Percentiles rank a stretch among this genome's conserved stretches.
phyloP scores from a whole-genome alignment of 163 green algal species.

The Volvox carteri region DNA sequence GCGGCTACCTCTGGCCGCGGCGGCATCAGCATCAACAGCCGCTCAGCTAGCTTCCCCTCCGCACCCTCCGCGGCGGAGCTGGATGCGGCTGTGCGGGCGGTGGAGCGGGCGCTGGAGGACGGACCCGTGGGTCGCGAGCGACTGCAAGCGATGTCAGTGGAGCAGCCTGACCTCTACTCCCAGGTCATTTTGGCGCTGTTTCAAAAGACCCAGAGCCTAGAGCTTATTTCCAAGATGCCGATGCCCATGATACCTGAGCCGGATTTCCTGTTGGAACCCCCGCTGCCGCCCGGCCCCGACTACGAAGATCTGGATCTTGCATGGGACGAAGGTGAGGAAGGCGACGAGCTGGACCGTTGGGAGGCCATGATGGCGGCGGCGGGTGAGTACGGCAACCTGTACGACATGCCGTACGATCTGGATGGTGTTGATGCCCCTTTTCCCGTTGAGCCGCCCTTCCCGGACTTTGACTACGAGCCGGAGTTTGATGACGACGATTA shows the following conservation, averaged over 20 bases:
- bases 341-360: neutral
- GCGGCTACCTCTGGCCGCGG: neutral
- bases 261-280: conserved; percentile 14
- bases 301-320: conserved; percentile 42
- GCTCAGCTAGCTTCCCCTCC: neutral
- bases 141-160: conserved; percentile 2
- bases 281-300: neutral
- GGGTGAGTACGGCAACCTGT: neutral
- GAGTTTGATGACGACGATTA: conserved; percentile 15
- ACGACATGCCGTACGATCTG: conserved; percentile 32
- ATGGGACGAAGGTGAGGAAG: conserved; percentile 20
- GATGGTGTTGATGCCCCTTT: neutral
- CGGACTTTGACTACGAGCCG: conserved; percentile 45
- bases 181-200: conserved; percentile 48
- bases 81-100: neutral
- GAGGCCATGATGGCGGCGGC: neutral
- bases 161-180: conserved; percentile 45
- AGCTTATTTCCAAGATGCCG: conserved; percentile 34
- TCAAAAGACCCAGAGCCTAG: conserved; percentile 36
- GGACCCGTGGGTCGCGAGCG: conserved; percentile 22
- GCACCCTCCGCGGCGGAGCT: neutral
- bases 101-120: conserved; percentile 34
- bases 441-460: conserved; percentile 33
- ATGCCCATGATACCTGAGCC: conserved; percentile 51
- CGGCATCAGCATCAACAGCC: neutral